A percentile compares a stretch with the other conserved stretches of the same genome.
phyloP scores from a whole-genome alignment of 176 grass and related monocot genomes.

The Zea mays region Zm-B73-REFERENCE-NAM-5.0 NC_050096.1:150261001-150261500 shows the following conservation, averaged over 20 bases:
- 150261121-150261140: constrained; percentile 78
- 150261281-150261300: background rate
- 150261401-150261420: too few species aligned
- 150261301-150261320: background rate
- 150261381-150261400: background rate
- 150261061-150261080: constrained; percentile 74
- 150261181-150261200: background rate
- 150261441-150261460: too few species aligned
- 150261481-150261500: too few species aligned
- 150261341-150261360: background rate
- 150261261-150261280: background rate
- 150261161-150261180: background rate
- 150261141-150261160: constrained; percentile 29
- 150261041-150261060: too few species aligned
- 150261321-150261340: background rate
- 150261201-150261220: constrained; percentile 17
- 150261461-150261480: too few species aligned
- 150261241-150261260: constrained; percentile 6
- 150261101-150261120: constrained; percentile 89
- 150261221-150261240: constrained; percentile 17
- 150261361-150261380: background rate
- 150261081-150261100: constrained; percentile 91
- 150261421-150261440: too few species aligned
- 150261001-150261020: too few species aligned
- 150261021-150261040: too few species aligned